Conservation (phyloP, 176 grass and related monocot genomes). For the Triticum aestivum region DNA sequence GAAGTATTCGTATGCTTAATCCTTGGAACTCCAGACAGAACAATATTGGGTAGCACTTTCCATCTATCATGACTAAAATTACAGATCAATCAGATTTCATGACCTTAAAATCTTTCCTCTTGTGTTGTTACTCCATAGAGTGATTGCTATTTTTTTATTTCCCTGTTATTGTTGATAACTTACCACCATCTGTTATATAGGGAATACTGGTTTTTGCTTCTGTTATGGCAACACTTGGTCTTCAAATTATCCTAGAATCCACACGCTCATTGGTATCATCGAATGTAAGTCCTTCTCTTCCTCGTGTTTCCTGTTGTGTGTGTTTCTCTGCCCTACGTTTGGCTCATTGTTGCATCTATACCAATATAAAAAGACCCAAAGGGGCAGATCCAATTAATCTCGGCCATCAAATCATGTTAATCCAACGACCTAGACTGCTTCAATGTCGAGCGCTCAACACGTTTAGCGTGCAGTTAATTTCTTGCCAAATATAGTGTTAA, state of each 20-base stretch:
- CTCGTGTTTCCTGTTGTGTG: neutral
- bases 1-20: neutral
- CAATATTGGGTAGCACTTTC: neutral
- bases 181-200: conserved; percentile 31
- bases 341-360: neutral
- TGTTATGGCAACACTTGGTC: conserved; percentile 78
- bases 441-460: too few relatives aligned
- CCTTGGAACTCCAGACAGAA: neutral
- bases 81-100: neutral
- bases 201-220: conserved; percentile 83
- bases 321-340: neutral
- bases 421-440: too few relatives aligned
- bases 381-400: too few relatives aligned
- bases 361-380: too few relatives aligned
- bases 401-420: too few relatives aligned
- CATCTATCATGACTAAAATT: neutral
- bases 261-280: conserved; percentile 39
- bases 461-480: too few relatives aligned
- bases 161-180: neutral
- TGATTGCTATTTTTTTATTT: neutral
- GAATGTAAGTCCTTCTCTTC: conserved; percentile 21
- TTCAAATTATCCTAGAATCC: conserved; percentile 80
- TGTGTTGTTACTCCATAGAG: neutral
- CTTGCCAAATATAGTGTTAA: too few relatives aligned
- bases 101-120: neutral